Conservation (phyloP, 495 filamentous ascomycete species). For the Penicillium waksmanii region DNA sequence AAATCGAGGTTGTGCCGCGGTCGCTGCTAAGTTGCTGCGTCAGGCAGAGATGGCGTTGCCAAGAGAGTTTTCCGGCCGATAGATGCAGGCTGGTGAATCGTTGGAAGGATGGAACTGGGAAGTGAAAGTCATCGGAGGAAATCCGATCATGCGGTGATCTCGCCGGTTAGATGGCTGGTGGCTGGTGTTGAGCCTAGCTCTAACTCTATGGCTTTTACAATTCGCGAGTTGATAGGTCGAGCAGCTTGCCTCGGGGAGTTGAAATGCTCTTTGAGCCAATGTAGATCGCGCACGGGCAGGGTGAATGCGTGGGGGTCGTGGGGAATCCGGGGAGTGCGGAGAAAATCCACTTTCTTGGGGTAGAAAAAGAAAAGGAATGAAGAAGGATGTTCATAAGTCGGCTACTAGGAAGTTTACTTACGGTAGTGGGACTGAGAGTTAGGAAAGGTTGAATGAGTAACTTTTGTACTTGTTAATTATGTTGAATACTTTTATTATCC, state of each 20-base stretch:
- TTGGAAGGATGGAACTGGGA: background rate
- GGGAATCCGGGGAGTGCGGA: constrained; percentile 20
- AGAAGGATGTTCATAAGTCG: background rate
- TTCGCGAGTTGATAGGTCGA: constrained; percentile 12
- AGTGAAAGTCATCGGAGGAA: constrained; percentile 17
- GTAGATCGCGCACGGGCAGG: constrained; percentile 5
- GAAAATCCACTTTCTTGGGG: constrained; percentile 3
- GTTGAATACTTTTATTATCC: too few species aligned
- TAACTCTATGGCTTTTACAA: background rate
- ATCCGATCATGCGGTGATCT: constrained; percentile 22
- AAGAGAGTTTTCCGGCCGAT: background rate
- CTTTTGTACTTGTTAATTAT: too few species aligned
- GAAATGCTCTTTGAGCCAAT: background rate
- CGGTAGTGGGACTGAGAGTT: too few species aligned
- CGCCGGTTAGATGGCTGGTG: constrained; percentile 2
- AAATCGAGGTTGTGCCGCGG: constrained; percentile 7
- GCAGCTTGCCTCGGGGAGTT: constrained; percentile 1
- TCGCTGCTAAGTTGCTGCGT: background rate
- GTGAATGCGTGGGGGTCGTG: constrained; percentile 23
- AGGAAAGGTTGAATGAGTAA: too few species aligned
- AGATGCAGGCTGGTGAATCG: background rate
- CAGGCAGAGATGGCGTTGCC: background rate
- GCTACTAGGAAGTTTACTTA: too few species aligned
- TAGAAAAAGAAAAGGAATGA: background rate
- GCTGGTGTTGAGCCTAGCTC: background rate